Evolutionary conservation across 2,329 filamentous ascomycete species (phyloP), one percentile per base, ranked within the genome.

Genomic region (Chaetothyriales sp.): DNA sequence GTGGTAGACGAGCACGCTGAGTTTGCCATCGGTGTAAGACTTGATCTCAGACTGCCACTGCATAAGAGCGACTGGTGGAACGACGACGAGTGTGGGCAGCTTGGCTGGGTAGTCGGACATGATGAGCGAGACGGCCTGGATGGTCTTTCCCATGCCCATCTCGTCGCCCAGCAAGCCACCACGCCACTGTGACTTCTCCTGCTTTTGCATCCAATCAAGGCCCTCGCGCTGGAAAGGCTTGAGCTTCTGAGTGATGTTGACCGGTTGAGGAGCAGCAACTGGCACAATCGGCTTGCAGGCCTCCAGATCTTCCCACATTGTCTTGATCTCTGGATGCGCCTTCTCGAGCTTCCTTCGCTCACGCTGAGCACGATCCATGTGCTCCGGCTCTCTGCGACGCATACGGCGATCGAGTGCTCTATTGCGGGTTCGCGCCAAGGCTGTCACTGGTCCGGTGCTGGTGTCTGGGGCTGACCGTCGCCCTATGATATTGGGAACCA

Each of bases 131-230:
- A 98, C 92, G 2, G 92, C 90, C 67, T 98, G 92, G 48, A 98
- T 96, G 0, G 92, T 98, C 71, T 98, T 98, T 47, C 92, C 92
- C 70, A 98, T 85, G 5, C 92, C 92, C 92, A 98, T 98, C 68
- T 98, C 92, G 60, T 98, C 92, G 53, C 92, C 92, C 1, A 98
- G 76, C 2, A 98, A 73, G 12, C 92, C 92, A 18, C 92, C 92
- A 62, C 81, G 86, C 77, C 89, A 96, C 42, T 83, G 70, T 0
- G 80, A 84, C 67, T 85, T 73, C 65, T 98, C 92, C 75, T 96
- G 94, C 50, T 77, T 81, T 54, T 77, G 80, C 87, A 98, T 93
- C 92, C 92, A 98, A 48, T 87, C 82, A 42, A 98, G 73, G 3
- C 92, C 92, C 67, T 95, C 84, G 4, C 95, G 80, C 63, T 98